Evolutionary conservation across 495 filamentous ascomycete genomes (phyloP).

Genomic region (Umbilicaria muhlenbergii): DNA sequence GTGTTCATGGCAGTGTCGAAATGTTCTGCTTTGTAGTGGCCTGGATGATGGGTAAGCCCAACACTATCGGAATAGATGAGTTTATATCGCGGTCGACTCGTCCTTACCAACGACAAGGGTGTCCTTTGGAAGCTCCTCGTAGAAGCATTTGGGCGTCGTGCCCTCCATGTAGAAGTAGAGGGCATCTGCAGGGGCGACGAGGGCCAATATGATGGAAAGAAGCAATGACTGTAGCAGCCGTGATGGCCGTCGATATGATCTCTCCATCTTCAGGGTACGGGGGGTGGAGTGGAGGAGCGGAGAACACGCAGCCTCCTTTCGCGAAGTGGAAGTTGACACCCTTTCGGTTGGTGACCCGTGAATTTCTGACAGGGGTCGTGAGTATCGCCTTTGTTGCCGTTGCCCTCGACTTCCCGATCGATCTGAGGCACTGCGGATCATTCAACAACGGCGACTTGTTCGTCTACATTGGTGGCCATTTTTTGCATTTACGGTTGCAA

Average conservation of each 20-base stretch:
- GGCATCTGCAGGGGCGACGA: conserved; percentile 50
- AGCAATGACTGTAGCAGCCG: neutral
- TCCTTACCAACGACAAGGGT: conserved; percentile 74
- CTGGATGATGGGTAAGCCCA: conserved; percentile 18
- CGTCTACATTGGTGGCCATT: no score
- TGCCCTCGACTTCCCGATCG: no score
- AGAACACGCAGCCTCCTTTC: conserved; percentile 4
- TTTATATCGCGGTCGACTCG: conserved; percentile 3
- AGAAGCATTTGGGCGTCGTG: conserved; percentile 75
- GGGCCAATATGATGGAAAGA: conserved; percentile 7
- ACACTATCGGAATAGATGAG: neutral
- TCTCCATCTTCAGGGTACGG: conserved; percentile 2
- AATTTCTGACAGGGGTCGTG: conserved; percentile 1
- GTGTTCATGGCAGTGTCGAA: conserved; percentile 45
- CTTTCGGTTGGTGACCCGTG: neutral
- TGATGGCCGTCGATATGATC: neutral
- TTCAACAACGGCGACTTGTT: no score
- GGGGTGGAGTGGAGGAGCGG: neutral
- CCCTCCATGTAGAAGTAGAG: conserved; percentile 96
- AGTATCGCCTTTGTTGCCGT: no score
- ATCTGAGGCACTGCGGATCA: no score
- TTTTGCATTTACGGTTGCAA: no score
- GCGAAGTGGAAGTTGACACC: neutral
- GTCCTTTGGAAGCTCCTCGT: conserved; percentile 95
- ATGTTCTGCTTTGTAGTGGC: conserved; percentile 73